Conservation (phyloP, 2,329 filamentous ascomycete genomes). For the Penicillium vulpinum region DNA sequence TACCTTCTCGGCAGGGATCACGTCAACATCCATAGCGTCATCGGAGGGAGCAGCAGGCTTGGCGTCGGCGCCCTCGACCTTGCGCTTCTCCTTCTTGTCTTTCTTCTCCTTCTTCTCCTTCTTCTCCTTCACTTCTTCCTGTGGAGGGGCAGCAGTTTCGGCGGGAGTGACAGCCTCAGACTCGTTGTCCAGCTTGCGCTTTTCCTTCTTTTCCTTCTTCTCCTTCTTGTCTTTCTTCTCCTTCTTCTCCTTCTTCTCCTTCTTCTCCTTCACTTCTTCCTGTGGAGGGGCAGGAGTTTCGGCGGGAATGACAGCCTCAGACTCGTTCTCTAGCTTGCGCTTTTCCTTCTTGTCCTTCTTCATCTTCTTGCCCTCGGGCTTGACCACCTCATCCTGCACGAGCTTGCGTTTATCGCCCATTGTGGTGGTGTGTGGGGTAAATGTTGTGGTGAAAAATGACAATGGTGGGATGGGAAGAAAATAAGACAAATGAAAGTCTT, state of each 20-base stretch:
- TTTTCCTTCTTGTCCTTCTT: conserved; percentile 27
- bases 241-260: conserved; percentile 22
- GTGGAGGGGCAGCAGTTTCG: conserved; percentile 1
- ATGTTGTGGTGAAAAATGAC: background rate
- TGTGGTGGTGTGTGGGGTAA: conserved; percentile 9
- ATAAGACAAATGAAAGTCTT: background rate
- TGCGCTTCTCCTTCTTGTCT: conserved; percentile 19
- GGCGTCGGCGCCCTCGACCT: conserved; percentile 12
- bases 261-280: conserved; percentile 21
- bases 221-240: conserved; percentile 30
- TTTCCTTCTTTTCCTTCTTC: conserved; percentile 22
- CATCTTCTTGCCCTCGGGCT: conserved; percentile 36
- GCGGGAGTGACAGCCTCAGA: background rate
- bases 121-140: conserved; percentile 21
- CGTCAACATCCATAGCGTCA: conserved; percentile 14
- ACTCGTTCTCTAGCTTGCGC: conserved; percentile 11
- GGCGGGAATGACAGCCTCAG: background rate
- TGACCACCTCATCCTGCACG: conserved; percentile 31
- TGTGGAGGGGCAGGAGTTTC: conserved; percentile 4
- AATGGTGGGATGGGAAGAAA: background rate
- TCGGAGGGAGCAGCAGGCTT: conserved; percentile 8
- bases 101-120: conserved; percentile 22
- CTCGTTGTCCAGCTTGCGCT: conserved; percentile 13
- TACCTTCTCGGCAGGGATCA: conserved; percentile 17
- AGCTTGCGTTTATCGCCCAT: conserved; percentile 45